phyloP scores from a whole-genome alignment of 1,284 basidiomycete genomes.

The Retiboletus flavoniger region DNA sequence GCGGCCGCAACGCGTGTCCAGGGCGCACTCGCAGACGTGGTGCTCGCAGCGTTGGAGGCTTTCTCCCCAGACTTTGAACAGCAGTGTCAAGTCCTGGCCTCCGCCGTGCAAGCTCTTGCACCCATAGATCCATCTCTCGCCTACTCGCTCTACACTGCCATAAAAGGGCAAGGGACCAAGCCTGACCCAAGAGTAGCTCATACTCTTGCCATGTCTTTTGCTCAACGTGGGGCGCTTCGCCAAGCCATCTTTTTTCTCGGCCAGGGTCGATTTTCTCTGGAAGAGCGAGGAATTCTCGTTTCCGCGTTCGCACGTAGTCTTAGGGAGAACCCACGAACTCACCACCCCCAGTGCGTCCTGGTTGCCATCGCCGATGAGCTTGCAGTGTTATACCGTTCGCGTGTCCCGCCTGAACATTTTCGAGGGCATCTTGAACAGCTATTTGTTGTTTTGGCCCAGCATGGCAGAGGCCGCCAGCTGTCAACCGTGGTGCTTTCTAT shows the following conservation, averaged over 20 bases:
- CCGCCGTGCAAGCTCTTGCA: conserved; percentile 20
- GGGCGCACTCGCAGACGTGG: conserved; percentile 10
- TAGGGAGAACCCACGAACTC: conserved; percentile 13
- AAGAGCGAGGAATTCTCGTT: conserved; percentile 22
- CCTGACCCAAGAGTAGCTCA: conserved; percentile 2
- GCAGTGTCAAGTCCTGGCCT: conserved; percentile 15
- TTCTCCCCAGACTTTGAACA: conserved; percentile 12
- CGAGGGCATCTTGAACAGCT: conserved; percentile 30
- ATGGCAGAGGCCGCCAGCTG: conserved; percentile 18
- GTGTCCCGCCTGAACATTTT: conserved; percentile 27
- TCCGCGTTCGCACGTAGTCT: conserved; percentile 25
- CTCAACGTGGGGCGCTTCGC: conserved; percentile 13
- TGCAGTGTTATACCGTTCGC: conserved; percentile 20
- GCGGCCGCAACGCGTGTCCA: conserved; percentile 23
- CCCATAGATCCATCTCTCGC: conserved; percentile 25
- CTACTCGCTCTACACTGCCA: conserved; percentile 11
- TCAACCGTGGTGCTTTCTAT: conserved; percentile 24
- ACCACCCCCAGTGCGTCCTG: conserved; percentile 11
- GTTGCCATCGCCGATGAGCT: conserved; percentile 21
- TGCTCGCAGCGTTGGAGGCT: conserved; percentile 12
- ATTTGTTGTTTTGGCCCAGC: conserved; percentile 21
- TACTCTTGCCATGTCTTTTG: conserved; percentile 22
- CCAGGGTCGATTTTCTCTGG: conserved; percentile 13
- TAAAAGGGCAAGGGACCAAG: conserved; percentile 1
- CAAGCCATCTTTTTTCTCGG: conserved; percentile 18